phyloP scores from a whole-genome alignment of 169 alveolate species.

The Plasmodium gonderi region DNA sequence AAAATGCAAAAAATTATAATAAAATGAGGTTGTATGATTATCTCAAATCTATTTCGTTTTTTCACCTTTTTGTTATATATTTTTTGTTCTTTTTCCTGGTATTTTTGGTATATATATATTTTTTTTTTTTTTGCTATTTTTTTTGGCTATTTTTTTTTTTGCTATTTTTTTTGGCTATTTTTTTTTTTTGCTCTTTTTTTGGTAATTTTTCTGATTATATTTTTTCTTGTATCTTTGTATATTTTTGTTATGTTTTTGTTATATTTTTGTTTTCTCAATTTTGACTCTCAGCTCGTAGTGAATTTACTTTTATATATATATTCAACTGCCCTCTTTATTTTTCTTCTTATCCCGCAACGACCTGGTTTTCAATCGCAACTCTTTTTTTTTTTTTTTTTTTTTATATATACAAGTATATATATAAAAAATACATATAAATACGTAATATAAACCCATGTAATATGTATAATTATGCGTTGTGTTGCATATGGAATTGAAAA shows the following conservation, averaged over 20 bases:
- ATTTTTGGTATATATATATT: not conserved
- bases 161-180: not conserved
- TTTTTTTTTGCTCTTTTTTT: not conserved
- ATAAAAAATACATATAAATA: not conserved
- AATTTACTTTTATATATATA: too few relatives aligned
- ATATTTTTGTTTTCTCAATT: too few relatives aligned
- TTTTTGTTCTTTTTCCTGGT: not conserved
- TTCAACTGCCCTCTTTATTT: too few relatives aligned
- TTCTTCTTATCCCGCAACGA: too few relatives aligned
- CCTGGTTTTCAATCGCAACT: too few relatives aligned
- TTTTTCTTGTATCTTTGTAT: too few relatives aligned
- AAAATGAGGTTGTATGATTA: not conserved
- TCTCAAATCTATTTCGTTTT: not conserved
- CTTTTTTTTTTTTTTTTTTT: not conserved
- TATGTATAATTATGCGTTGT: too few relatives aligned
- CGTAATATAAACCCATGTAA: too few relatives aligned
- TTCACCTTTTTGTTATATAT: not conserved
- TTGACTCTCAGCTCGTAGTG: too few relatives aligned
- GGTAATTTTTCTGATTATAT: not conserved
- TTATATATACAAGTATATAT: not conserved
- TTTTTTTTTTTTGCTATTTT: not conserved
- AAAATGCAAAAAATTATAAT: not conserved
- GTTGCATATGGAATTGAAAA: not conserved
- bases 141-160: not conserved
- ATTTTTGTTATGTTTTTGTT: too few relatives aligned